These are phyloP conservation scores for Arbutus unedo DNA, from an alignment of 148 eudicot genomes.

Conservation along the genomic window DNA sequence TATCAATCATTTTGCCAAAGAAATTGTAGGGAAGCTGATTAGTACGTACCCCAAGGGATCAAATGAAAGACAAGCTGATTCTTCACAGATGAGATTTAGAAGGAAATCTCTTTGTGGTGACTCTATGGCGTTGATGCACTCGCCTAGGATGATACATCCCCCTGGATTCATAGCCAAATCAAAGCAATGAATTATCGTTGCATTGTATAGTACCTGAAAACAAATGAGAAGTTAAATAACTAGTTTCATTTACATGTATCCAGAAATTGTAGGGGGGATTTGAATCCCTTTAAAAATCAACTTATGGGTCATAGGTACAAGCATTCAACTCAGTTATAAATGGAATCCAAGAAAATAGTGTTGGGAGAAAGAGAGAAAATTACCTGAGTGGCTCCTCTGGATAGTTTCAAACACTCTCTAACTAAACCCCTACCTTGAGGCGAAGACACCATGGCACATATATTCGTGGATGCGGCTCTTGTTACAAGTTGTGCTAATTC, in stretches of 20 bases:
- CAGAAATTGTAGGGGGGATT: neutral
- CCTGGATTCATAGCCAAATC: constrained; percentile 11
- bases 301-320: neutral
- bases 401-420: neutral
- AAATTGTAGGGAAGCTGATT: neutral
- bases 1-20: neutral
- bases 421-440: constrained; percentile 9
- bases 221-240: neutral
- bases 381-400: neutral
- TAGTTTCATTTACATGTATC: no score
- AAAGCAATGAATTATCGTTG: neutral
- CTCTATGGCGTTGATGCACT: constrained; percentile 11
- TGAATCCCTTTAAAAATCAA: neutral
- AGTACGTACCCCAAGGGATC: constrained; percentile 22
- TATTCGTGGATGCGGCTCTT: neutral
- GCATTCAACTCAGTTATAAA: neutral
- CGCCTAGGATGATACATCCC: constrained; percentile 16
- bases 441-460: neutral
- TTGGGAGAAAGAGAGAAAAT: neutral
- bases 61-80: constrained; percentile 14
- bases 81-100: neutral
- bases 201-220: constrained; percentile 13
- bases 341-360: no score
- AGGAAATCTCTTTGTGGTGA: neutral
- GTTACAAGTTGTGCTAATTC: neutral